Conservation (phyloP, 495 filamentous ascomycete genomes). For the Penicillium cinerascens region DNA sequence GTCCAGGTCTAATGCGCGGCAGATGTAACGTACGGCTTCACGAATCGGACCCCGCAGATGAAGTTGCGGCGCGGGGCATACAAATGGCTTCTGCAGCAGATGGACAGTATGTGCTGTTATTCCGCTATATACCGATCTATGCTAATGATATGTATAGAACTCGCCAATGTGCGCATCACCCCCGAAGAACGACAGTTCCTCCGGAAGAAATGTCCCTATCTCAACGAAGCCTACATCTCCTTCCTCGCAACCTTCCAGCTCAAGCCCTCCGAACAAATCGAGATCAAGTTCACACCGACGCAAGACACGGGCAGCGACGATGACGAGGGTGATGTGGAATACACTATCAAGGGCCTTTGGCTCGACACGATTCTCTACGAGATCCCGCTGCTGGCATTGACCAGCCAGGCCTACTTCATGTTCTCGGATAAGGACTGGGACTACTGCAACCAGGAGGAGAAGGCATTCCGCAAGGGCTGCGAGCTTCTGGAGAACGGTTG, state of each 20-base stretch:
- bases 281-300: slow-evolving; percentile 62
- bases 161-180: slow-evolving; percentile 72
- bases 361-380: slow-evolving; percentile 96
- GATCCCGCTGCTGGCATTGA: slow-evolving; percentile 86
- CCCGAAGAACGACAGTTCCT: slow-evolving; percentile 76
- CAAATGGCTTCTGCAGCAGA: slow-evolving; percentile 78
- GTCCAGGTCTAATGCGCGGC: slow-evolving; percentile 15
- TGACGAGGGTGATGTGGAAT: slow-evolving; percentile 69
- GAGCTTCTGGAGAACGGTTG: slow-evolving; percentile 77
- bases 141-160: slow-evolving; percentile 48
- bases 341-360: slow-evolving; percentile 79
- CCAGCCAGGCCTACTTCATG: slow-evolving; percentile 94
- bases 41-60: slow-evolving; percentile 91
- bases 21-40: slow-evolving; percentile 87
- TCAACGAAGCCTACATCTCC: slow-evolving; percentile 69
- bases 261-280: slow-evolving; percentile 73
- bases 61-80: slow-evolving; percentile 80
- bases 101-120: slow-evolving; percentile 56
- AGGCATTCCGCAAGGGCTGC: slow-evolving; percentile 73
- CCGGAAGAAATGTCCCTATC: slow-evolving; percentile 74
- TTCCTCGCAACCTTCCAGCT: slow-evolving; percentile 81
- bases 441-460: slow-evolving; percentile 78
- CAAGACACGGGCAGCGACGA: slow-evolving; percentile 62
- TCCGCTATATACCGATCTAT: not conserved
- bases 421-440: slow-evolving; percentile 90